Percentiles rank a stretch among this genome's conserved stretches.
These are phyloP conservation scores for Coffea humblotiana DNA, from an alignment of 305 asterid species.

Conservation along the genomic window DNA sequence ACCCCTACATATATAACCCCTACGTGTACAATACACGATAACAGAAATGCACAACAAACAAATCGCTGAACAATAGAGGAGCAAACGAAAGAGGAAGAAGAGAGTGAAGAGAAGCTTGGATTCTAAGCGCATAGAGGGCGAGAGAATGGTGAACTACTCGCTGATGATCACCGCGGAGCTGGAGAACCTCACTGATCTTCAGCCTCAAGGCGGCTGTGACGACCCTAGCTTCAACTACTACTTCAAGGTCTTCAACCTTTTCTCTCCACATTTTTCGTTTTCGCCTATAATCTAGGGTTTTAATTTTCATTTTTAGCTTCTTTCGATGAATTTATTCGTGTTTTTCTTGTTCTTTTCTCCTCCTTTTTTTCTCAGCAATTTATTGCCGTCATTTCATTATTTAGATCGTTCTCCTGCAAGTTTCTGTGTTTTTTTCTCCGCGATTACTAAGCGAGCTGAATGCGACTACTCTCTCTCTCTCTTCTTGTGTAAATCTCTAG, in stretches of 20 bases:
- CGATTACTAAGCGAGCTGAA: background rate
- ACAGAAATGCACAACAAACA: background rate
- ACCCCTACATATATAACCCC: background rate
- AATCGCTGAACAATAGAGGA: background rate
- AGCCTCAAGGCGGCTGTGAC: conserved; percentile 83
- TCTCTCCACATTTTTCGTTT: background rate
- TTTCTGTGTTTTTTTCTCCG: background rate
- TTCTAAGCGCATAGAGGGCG: conserved; percentile 20
- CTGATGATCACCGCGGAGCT: conserved; percentile 72
- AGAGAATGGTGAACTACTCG: conserved; percentile 64
- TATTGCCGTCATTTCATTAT: background rate
- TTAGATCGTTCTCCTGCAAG: background rate
- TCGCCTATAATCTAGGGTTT: conserved; percentile 7
- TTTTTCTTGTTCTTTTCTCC: background rate
- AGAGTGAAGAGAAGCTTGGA: conserved; percentile 5
- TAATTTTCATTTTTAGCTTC: background rate
- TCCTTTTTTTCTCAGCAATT: background rate
- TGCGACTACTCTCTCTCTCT: background rate
- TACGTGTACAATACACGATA: background rate
- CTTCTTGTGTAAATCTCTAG: too few relatives aligned
- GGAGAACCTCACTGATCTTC: conserved; percentile 73
- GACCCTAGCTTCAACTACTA: conserved; percentile 70
- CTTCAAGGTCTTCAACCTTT: conserved; percentile 50
- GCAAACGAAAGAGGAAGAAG: background rate
- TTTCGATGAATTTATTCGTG: background rate